Conservation (phyloP, 2,329 filamentous ascomycete species). For the Didymellaceae sp. region DNA sequence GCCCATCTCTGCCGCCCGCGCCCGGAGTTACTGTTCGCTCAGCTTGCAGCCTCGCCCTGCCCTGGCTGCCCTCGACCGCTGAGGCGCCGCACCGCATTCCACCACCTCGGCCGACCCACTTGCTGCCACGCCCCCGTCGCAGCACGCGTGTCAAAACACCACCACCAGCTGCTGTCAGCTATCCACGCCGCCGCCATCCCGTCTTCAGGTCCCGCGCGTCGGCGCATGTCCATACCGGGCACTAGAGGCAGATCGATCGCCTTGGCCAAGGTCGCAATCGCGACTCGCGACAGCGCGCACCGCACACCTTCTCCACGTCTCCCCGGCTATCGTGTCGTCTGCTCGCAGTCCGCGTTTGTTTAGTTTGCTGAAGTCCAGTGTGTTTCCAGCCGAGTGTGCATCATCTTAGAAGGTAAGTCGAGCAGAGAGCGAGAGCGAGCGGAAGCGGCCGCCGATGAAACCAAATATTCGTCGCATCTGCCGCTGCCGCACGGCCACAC, state of each 20-base stretch:
- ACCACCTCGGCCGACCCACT: slow-evolving; percentile 21
- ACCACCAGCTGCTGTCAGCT: slow-evolving; percentile 8
- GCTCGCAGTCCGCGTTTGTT: slow-evolving; percentile 14
- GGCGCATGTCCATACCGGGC: slow-evolving; percentile 12
- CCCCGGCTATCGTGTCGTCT: slow-evolving; percentile 28
- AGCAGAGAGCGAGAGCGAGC: slow-evolving; percentile 16
- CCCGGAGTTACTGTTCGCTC: slow-evolving; percentile 10
- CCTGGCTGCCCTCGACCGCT: slow-evolving; percentile 16
- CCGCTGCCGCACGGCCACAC: slow-evolving; percentile 1
- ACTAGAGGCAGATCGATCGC: slow-evolving; percentile 20
- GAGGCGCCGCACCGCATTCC: slow-evolving; percentile 24
- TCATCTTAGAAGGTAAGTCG: slow-evolving; percentile 3
- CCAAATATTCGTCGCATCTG: slow-evolving; percentile 32
- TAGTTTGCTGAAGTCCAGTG: slow-evolving; percentile 19
- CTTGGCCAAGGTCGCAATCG: slow-evolving; percentile 22
- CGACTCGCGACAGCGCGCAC: slow-evolving; percentile 16
- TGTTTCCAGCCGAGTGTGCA: slow-evolving; percentile 22
- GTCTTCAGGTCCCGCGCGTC: slow-evolving; percentile 10
- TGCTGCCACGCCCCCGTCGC: slow-evolving; percentile 17
- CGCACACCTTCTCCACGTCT: slow-evolving; percentile 10
- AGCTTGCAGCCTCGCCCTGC: slow-evolving; percentile 25
- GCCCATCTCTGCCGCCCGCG: slow-evolving; percentile 7
- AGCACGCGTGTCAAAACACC: slow-evolving; percentile 9
- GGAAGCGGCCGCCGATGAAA: slow-evolving; percentile 21
- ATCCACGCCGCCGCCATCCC: slow-evolving; percentile 7